Base-by-base conservation (phyloP, 1,139 yeast species). In the Blastobotrys buckinghamii region DNA sequence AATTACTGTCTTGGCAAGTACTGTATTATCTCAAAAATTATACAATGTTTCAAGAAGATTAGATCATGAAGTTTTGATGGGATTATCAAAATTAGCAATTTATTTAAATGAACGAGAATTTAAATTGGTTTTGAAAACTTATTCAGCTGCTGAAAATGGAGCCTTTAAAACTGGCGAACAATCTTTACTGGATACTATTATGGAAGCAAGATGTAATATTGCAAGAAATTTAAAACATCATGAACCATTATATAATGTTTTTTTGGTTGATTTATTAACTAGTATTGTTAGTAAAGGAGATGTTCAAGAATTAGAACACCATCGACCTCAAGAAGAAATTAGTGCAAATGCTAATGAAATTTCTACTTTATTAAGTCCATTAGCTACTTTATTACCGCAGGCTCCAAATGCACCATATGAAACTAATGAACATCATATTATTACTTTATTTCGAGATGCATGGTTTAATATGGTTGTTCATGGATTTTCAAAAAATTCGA, bases 381-480 rank as follows among this genome's bases (percentile, higher is more conserved):
- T 92, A 56, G 94, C 97, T 0, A 75, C 71, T 27, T 68, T 89
- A 37, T 72, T 89, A 49, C 96, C 97, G 1, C 69, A 73, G 39
- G 72, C 75, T 13, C 73, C 74, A 33, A 66, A 68, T 19, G 69
- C 68, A 1, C 74, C 80, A 1, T 60, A 68, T 20, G 67, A 67
- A 50, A 65, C 79, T 24, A 63, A 63, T 12, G 77, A 79, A 49
- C 69, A 76, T 38, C 72, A 69, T 15, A 74, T 78, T 1, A 69
- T 78, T 47, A 71, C 77, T 41, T 69, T 83, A 50, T 88, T 90
- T 70, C 79, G 95, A 61, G 86, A 92, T 64, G 81, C 88, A 44
- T 94, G 99, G 99, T 89, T 86, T 64, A 92, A 90, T 61, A 75
- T 92, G 77, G 94, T 84, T 4, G 87, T 90, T 39, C 96, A 92